Percentiles rank a stretch among this genome's conserved stretches.
phyloP scores from a whole-genome alignment of 805 yeast species.

The Wickerhamomyces mucosus region DNA sequence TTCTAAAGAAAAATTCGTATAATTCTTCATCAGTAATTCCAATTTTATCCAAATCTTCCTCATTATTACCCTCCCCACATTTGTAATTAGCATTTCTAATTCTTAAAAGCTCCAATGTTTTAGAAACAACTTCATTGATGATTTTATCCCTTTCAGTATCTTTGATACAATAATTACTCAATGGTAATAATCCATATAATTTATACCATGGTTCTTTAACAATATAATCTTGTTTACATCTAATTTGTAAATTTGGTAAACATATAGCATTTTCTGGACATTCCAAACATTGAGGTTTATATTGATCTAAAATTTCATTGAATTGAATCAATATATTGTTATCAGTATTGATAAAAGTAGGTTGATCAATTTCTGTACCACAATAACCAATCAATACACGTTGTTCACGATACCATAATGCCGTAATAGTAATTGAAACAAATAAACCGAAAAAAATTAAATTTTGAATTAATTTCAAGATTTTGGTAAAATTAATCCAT shows the following conservation, averaged over 20 bases:
- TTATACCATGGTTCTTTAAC: slow-evolving; percentile 43
- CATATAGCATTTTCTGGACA: slow-evolving; percentile 84
- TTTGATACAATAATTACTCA: slow-evolving; percentile 57
- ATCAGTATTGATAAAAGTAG: slow-evolving; percentile 26
- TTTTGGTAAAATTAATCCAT: slow-evolving; percentile 1
- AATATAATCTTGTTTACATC: slow-evolving; percentile 63
- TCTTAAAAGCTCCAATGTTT: slow-evolving; percentile 57
- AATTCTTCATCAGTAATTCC: slow-evolving; percentile 43
- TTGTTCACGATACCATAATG: slow-evolving; percentile 58
- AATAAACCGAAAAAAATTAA: slow-evolving; percentile 27
- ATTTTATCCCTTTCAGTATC: slow-evolving; percentile 66
- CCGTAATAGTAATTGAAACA: slow-evolving; percentile 29
- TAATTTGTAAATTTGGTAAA: slow-evolving; percentile 44
- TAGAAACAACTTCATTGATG: slow-evolving; percentile 53
- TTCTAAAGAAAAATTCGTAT: slow-evolving; percentile 37
- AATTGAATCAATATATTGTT: slow-evolving; percentile 24
- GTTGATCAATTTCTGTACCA: slow-evolving; percentile 45
- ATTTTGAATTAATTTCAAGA: slow-evolving; percentile 14
- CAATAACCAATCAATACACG: slow-evolving; percentile 62
- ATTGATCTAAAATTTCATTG: slow-evolving; percentile 36
- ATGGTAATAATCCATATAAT: slow-evolving; percentile 48
- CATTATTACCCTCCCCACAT: slow-evolving; percentile 45
- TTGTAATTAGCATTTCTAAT: slow-evolving; percentile 53
- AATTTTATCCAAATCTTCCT: slow-evolving; percentile 23
- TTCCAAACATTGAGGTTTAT: slow-evolving; percentile 55